phyloP scores from a whole-genome alignment of 495 filamentous ascomycete genomes.

The Clavariopsis aquatica region DNA sequence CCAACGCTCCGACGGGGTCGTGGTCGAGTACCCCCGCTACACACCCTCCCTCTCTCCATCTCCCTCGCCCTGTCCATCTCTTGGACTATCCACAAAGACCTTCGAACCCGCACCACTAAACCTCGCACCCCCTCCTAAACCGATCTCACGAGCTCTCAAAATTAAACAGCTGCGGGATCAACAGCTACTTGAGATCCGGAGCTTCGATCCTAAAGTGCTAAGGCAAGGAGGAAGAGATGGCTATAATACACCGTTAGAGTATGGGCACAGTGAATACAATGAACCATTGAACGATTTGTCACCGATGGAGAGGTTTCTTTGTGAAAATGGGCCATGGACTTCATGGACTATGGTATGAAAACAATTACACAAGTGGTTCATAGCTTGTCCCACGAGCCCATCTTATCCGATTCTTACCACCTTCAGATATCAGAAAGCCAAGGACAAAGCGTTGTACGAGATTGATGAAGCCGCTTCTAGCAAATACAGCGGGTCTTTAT shows the following conservation, averaged over 20 bases:
- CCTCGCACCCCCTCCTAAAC: neutral
- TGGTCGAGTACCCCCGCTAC: constrained; percentile 10
- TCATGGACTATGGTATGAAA: too few species aligned
- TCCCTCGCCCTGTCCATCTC: neutral
- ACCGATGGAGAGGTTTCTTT: constrained; percentile 4
- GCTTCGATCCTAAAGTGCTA: neutral
- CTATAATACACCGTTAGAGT: constrained; percentile 2
- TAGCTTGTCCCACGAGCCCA: too few species aligned
- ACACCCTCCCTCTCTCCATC: neutral
- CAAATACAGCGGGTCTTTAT: too few species aligned
- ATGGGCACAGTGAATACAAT: neutral
- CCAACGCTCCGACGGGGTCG: constrained; percentile 7
- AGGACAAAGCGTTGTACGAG: too few species aligned
- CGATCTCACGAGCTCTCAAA: neutral
- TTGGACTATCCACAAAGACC: neutral
- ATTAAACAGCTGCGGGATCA: neutral
- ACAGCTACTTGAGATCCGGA: neutral
- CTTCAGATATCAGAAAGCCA: too few species aligned
- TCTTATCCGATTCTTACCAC: too few species aligned
- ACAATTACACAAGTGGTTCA: too few species aligned
- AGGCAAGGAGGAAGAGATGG: constrained; percentile 1
- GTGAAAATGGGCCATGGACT: neutral
- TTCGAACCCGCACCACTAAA: neutral
- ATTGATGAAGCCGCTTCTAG: too few species aligned
- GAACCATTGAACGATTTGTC: neutral